These are phyloP conservation scores for Leucosporidium creatinivorum DNA, from an alignment of 768 basidiomycete species.

Conservation along the genomic window DNA sequence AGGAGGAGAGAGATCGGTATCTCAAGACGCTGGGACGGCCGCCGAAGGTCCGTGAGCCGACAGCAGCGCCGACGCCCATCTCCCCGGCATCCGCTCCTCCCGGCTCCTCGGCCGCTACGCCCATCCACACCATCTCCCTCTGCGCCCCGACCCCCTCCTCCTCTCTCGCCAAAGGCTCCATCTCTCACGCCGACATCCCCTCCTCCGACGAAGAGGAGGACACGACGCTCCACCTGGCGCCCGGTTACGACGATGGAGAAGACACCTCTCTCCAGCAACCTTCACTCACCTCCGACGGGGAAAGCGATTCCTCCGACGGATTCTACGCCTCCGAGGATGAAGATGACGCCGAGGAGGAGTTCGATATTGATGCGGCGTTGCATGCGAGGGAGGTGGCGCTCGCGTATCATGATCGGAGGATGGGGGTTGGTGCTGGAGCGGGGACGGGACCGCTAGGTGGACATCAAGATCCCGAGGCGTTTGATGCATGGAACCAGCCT, in stretches of 20 bases:
- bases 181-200: constrained; percentile 18
- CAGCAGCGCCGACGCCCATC: neutral
- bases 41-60: constrained; percentile 10
- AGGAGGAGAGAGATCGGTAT: constrained; percentile 1
- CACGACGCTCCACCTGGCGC: too few species aligned
- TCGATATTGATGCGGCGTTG: constrained; percentile 30
- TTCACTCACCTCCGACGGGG: constrained; percentile 4
- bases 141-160: neutral
- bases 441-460: constrained; percentile 31
- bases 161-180: neutral
- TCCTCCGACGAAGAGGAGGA: neutral
- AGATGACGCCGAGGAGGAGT: neutral
- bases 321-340: constrained; percentile 6
- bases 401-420: constrained; percentile 26
- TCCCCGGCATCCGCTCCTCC: neutral
- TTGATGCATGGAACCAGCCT: constrained; percentile 9
- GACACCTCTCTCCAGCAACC: constrained; percentile 11
- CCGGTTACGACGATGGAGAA: constrained; percentile 4
- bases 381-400: constrained; percentile 30
- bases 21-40: neutral
- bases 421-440: constrained; percentile 19
- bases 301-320: constrained; percentile 14
- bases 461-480: neutral
- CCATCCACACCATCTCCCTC: constrained; percentile 29
- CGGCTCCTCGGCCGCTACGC: neutral